Evolutionary conservation across 768 basidiomycete species (phyloP).

Genomic region (Russula dissimulans): DNA sequence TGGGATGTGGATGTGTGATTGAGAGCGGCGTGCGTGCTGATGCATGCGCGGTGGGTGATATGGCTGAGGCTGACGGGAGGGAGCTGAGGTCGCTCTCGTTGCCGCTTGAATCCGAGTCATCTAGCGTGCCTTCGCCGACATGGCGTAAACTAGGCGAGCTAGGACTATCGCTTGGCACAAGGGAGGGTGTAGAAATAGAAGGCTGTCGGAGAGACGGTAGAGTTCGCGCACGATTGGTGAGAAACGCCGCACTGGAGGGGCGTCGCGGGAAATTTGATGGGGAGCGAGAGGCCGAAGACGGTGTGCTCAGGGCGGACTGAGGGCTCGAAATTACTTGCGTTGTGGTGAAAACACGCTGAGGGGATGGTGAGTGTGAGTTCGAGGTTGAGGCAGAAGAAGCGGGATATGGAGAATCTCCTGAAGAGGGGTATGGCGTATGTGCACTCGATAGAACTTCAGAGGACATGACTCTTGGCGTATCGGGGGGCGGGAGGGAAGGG

Average conservation of each 20-base stretch:
- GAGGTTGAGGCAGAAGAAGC: slow-evolving; percentile 5
- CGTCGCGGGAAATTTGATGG: slow-evolving; percentile 17
- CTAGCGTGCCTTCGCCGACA: slow-evolving; percentile 68
- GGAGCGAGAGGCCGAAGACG: slow-evolving; percentile 8
- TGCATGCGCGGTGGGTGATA: slow-evolving; percentile 30
- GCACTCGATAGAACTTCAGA: slow-evolving; percentile 24
- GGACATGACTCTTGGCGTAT: slow-evolving; percentile 19
- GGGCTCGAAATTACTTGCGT: slow-evolving; percentile 11
- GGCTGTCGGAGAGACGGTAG: slow-evolving; percentile 33
- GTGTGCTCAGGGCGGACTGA: slow-evolving; percentile 8
- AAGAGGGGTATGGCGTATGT: not conserved
- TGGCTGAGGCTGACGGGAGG: slow-evolving; percentile 13
- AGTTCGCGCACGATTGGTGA: slow-evolving; percentile 21
- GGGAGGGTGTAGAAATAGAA: slow-evolving; percentile 33
- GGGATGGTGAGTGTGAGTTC: slow-evolving; percentile 18
- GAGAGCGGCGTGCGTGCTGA: slow-evolving; percentile 22
- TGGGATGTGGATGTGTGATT: slow-evolving; percentile 48
- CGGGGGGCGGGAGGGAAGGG: slow-evolving; percentile 13
- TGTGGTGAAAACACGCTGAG: slow-evolving; percentile 8
- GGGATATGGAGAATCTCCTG: slow-evolving; percentile 7
- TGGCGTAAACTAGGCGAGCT: slow-evolving; percentile 41
- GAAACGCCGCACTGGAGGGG: slow-evolving; percentile 11
- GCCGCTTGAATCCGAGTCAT: slow-evolving; percentile 62
- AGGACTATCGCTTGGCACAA: slow-evolving; percentile 27
- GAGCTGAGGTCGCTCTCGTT: slow-evolving; percentile 24